phyloP scores from a whole-genome alignment of 768 basidiomycete genomes.

The Boletus sensibilis region DNA sequence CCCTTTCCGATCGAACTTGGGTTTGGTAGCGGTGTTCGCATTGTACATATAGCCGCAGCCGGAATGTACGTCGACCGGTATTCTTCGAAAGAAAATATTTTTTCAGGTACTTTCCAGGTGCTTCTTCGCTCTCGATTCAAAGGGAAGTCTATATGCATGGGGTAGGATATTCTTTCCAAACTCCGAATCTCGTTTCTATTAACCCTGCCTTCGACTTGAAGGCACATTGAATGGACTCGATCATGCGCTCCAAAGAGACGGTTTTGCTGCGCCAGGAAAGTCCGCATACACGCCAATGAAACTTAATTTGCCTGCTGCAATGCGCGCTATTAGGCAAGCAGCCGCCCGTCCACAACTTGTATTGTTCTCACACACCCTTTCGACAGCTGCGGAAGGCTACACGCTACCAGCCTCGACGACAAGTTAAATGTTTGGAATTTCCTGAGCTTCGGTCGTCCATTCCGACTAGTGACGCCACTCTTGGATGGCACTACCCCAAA shows the following conservation, averaged over 20 bases:
- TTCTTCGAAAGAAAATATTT: constrained; percentile 1
- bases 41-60: constrained; percentile 74
- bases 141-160: constrained; percentile 77
- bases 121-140: constrained; percentile 80
- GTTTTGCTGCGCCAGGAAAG: constrained; percentile 56
- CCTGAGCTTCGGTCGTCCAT: constrained; percentile 75
- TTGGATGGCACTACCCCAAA: constrained; percentile 44
- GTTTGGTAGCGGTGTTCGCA: constrained; percentile 52
- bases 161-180: constrained; percentile 43
- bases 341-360: neutral
- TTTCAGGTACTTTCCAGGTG: constrained; percentile 51
- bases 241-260: constrained; percentile 44
- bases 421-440: constrained; percentile 69
- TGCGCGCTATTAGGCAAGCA: constrained; percentile 63
- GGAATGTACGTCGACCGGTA: constrained; percentile 61
- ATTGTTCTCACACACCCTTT: constrained; percentile 12
- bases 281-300: constrained; percentile 51
- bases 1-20: constrained; percentile 65
- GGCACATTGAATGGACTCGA: constrained; percentile 58
- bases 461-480: constrained; percentile 46
- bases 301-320: constrained; percentile 56
- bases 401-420: constrained; percentile 64
- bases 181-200: neutral
- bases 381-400: constrained; percentile 72
- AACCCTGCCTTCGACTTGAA: constrained; percentile 35